Percentiles rank a stretch among this genome's conserved stretches.
phyloP scores from a whole-genome alignment of 129 eudicot genomes.

The Lonicera japonica region DNA sequence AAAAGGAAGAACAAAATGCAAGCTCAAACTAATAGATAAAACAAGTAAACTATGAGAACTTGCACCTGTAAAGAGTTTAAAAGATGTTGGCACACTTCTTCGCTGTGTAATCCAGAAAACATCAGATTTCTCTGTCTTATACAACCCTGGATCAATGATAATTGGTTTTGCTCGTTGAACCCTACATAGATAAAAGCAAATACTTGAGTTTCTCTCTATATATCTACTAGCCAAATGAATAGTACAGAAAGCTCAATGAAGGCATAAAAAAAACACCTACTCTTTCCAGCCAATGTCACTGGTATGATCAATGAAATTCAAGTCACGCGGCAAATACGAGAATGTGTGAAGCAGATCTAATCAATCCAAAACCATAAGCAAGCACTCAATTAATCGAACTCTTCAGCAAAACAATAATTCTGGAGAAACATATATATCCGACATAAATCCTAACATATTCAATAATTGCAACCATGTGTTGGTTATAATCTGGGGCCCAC shows the following conservation, averaged over 20 bases:
- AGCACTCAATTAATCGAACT: background rate
- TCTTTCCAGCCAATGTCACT: constrained; percentile 37
- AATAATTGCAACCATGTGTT: no score
- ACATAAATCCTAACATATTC: no score
- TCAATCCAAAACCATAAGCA: background rate
- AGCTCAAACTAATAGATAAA: no score
- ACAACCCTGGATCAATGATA: constrained; percentile 84
- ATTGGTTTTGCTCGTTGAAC: constrained; percentile 71
- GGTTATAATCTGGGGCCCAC: no score
- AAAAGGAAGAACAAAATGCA: no score
- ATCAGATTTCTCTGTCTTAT: constrained; percentile 57
- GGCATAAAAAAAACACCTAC: constrained; percentile 10
- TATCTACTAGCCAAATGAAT: background rate
- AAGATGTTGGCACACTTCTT: constrained; percentile 81
- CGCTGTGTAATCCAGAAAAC: constrained; percentile 62
- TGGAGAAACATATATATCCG: no score
- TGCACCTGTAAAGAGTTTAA: constrained; percentile 80
- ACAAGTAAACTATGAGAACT: background rate
- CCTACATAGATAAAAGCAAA: constrained; percentile 25
- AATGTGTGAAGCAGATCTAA: constrained; percentile 24
- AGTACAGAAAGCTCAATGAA: background rate
- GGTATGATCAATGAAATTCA: constrained; percentile 21
- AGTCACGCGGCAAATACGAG: constrained; percentile 19
- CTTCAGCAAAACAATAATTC: no score
- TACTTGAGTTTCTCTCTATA: background rate